phyloP scores from a whole-genome alignment of 2,329 filamentous ascomycete genomes.

The Calycina marina region DNA sequence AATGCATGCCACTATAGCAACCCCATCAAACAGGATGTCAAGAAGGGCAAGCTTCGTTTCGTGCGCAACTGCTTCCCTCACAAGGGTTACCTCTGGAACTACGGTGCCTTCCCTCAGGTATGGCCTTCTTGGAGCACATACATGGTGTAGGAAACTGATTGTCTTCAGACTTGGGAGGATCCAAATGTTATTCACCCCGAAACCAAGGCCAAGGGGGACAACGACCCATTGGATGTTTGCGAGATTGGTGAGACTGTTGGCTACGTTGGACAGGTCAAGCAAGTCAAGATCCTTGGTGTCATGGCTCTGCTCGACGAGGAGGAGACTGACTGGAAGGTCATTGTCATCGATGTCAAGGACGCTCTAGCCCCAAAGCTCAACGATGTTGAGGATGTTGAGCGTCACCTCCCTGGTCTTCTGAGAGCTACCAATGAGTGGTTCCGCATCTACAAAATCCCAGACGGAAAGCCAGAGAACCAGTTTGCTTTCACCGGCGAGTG shows the following conservation, averaged over 20 bases:
- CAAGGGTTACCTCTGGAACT: constrained; percentile 99
- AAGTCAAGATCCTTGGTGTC: constrained; percentile 98
- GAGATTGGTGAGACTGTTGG: constrained; percentile 98
- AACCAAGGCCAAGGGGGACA: constrained; percentile 99
- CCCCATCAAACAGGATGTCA: constrained; percentile 47
- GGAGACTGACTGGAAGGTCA: constrained; percentile 99
- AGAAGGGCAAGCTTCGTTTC: constrained; percentile 99
- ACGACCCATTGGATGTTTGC: constrained; percentile 97
- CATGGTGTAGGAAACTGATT: too few relatives aligned
- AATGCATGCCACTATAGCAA: constrained; percentile 2
- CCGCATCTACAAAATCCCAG: constrained; percentile 99
- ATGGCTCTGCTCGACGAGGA: constrained; percentile 99
- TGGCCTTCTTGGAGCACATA: constrained; percentile 16
- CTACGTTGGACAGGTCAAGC: constrained; percentile 93
- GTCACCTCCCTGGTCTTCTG: constrained; percentile 90
- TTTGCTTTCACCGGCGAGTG: constrained; percentile 99
- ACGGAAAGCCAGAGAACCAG: constrained; percentile 99
- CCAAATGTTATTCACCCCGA: constrained; percentile 91
- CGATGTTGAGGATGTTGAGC: constrained; percentile 97
- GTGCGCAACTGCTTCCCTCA: constrained; percentile 99
- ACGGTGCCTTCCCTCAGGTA: constrained; percentile 97
- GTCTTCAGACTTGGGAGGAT: constrained; percentile 86
- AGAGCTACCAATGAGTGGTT: constrained; percentile 99
- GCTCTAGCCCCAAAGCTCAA: constrained; percentile 92
- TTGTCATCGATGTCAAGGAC: constrained; percentile 97